These are phyloP conservation scores for Apocynum venetum DNA, from an alignment of 257 asterid species.

Conservation along the genomic window DNA sequence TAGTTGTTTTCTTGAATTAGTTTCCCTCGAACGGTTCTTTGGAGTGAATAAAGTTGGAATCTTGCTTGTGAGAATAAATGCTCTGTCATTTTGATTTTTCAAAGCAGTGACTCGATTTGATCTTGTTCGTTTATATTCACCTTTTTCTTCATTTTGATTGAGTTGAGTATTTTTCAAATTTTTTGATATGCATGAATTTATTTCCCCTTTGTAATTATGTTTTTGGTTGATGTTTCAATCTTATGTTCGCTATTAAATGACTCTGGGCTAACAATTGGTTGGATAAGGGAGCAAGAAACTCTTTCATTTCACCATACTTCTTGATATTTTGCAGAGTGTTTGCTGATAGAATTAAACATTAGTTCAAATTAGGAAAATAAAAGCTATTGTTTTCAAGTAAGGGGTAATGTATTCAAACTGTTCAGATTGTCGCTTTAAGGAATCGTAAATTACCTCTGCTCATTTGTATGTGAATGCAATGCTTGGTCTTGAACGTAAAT, in stretches of 20 bases:
- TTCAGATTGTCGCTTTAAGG: neutral
- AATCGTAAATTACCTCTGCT: neutral
- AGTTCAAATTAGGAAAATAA: neutral
- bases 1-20: slow-evolving; percentile 3
- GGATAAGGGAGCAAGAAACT: neutral
- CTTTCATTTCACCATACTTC: neutral
- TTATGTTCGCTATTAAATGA: neutral
- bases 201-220: neutral
- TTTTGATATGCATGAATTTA: neutral
- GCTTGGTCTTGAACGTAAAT: neutral
- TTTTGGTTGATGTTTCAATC: neutral
- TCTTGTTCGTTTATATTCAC: neutral
- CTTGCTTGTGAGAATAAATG: neutral
- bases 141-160: neutral
- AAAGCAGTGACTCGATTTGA: neutral
- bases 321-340: neutral
- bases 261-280: neutral
- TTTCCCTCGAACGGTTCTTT: neutral
- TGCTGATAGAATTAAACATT: slow-evolving; percentile 2
- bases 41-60: neutral
- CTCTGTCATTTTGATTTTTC: neutral
- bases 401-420: neutral
- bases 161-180: neutral
- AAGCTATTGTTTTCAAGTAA: neutral
- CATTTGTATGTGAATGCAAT: neutral